Conservation (phyloP, 2,329 filamentous ascomycete genomes). For the Aquanectria penicillioides region DNA sequence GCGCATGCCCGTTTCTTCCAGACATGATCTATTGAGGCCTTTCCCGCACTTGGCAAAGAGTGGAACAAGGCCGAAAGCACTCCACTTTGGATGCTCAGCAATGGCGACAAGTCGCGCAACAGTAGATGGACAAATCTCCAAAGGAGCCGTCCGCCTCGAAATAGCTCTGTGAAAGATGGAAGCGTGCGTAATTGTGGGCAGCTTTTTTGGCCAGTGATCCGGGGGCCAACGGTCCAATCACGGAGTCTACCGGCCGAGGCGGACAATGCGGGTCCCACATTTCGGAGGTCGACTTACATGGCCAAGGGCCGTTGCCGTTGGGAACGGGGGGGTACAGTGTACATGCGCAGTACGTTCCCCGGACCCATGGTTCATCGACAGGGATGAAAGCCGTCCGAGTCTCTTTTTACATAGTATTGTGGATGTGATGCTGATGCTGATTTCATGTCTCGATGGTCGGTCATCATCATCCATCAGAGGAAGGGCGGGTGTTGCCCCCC, state of each 20-base stretch:
- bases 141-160: no score
- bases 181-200: constrained; percentile 17
- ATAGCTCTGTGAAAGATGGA: no score
- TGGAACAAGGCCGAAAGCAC: background rate
- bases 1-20: background rate
- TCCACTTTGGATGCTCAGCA: constrained; percentile 1
- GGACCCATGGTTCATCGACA: background rate
- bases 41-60: background rate
- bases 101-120: background rate
- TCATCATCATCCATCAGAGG: no score
- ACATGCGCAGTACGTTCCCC: background rate
- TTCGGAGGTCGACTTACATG: constrained; percentile 11
- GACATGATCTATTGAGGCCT: background rate
- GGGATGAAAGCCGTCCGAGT: no score
- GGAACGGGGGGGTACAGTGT: background rate
- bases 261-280: constrained; percentile 27
- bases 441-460: no score
- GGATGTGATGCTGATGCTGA: constrained; percentile 11
- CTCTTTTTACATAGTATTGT: background rate
- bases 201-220: constrained; percentile 1
- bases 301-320: constrained; percentile 29
- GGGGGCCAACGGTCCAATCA: constrained; percentile 36
- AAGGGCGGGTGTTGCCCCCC: no score
- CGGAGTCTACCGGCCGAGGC: constrained; percentile 33
- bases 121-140: background rate